Evolutionary conservation across 768 basidiomycete genomes (phyloP), one percentile per base, ranked within the genome.

Genomic region (Kwoniella europaea): DNA sequence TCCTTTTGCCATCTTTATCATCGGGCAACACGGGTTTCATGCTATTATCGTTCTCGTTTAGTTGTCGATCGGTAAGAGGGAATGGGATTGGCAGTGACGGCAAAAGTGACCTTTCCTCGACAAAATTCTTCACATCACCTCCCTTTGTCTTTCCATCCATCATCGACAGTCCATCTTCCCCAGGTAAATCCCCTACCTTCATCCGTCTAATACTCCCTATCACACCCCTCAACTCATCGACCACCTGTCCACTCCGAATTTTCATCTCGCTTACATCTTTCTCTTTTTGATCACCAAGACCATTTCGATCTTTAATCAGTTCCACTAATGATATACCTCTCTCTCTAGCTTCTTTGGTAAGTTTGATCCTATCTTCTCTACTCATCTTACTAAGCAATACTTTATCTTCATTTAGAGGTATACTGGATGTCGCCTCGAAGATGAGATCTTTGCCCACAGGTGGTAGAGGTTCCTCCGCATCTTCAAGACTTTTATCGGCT

Each of bases 361-460:
- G 43, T 20, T 59, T 35, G 15, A 82, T 79, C 27, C 82, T 65
- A 52, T 80, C 82, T 41, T 78, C 77, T 42, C 82, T 68, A 9
- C 69, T 69, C 65, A 82, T 58, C 22, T 71, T 68, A 35, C 67
- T 22, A 6, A 69, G 53, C 10, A 41, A 5, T 6, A 58, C 67
- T 24, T 67, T 63, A 7, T 65, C 59, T 4, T 53, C 53, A 10
- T 55, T 50, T 18, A 56, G 12, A 16, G 61, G 60, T 29, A 57
- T 9, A 20, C 50, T 15, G 9, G 57, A 56, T 10, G 22, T 60
- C 24, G 54, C 69, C 65, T 81, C 81, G 46, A 76, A 80, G 2
- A 83, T 71, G 18, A 63, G 68, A 62, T 83, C 82, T 35, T 68
- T 68, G 0, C 80, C 80, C 18, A 79, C n/a, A 35, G 71, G 65